Evolutionary conservation across 768 basidiomycete species (phyloP).

Genomic region (Agrocybe praecox): DNA sequence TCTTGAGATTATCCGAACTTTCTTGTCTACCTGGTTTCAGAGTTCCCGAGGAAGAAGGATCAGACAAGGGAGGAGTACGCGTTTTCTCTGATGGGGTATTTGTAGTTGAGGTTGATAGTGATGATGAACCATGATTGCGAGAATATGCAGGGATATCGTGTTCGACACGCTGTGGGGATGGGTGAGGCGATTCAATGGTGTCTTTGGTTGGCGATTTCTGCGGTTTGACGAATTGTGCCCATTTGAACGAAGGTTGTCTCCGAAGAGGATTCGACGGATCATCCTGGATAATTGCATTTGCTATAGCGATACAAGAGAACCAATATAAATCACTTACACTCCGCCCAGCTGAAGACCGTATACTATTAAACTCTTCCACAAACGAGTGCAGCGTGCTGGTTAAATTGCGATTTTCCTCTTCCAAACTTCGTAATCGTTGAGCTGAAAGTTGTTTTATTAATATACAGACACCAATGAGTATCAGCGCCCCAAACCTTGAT

Average conservation of each 20-base stretch:
- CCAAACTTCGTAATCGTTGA: conserved; percentile 66
- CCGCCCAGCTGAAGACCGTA: conserved; percentile 42
- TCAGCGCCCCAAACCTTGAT: conserved; percentile 59
- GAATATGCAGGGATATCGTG: conserved; percentile 58
- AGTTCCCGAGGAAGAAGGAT: conserved; percentile 34
- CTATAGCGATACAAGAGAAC: too few relatives aligned
- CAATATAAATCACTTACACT: conserved; percentile 28
- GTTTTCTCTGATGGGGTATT: conserved; percentile 29
- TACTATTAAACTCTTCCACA: conserved; percentile 62
- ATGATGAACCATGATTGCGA: conserved; percentile 33
- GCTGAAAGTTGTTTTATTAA: conserved; percentile 39
- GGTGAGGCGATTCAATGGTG: conserved; percentile 70
- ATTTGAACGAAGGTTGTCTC: conserved; percentile 85
- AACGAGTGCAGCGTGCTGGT: conserved; percentile 62
- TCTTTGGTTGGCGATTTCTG: conserved; percentile 84
- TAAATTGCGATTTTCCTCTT: conserved; percentile 78
- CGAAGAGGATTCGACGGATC: conserved; percentile 49
- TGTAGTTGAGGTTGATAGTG: conserved; percentile 18
- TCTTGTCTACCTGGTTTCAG: conserved; percentile 62
- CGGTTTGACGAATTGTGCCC: conserved; percentile 81
- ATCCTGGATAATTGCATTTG: conserved; percentile 25
- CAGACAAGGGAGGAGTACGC: conserved; percentile 31
- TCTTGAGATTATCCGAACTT: conserved; percentile 79
- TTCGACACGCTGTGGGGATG: conserved; percentile 78
- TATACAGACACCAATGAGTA: conserved; percentile 6